phyloP scores from a whole-genome alignment of 805 yeast species.

The Limtongozyma cylindracea region DNA sequence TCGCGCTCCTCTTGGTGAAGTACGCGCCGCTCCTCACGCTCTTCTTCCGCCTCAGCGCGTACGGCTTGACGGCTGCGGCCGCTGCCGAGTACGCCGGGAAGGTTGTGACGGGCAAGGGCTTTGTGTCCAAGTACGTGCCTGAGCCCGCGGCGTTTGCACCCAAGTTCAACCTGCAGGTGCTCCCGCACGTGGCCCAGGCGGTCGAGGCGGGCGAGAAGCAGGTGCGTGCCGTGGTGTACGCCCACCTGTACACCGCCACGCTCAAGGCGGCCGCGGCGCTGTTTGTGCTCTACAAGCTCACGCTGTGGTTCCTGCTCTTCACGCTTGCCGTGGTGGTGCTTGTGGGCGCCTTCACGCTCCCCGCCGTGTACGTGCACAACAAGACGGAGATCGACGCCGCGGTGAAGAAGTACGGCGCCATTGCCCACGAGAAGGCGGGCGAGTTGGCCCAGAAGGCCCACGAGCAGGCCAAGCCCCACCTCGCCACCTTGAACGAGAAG shows the following conservation, averaged over 20 bases:
- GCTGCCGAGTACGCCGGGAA: conserved; percentile 58
- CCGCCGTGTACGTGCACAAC: conserved; percentile 48
- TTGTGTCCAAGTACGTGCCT: conserved; percentile 56
- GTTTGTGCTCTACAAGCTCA: conserved; percentile 43
- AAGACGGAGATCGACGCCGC: conserved; percentile 55
- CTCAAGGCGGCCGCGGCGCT: conserved; percentile 43
- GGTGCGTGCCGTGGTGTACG: conserved; percentile 29
- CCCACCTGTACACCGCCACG: conserved; percentile 50
- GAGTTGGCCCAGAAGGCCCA: conserved; percentile 14
- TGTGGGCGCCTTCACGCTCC: conserved; percentile 44
- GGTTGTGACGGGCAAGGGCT: conserved; percentile 50
- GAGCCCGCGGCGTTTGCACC: conserved; percentile 13
- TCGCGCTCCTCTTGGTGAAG: conserved; percentile 29
- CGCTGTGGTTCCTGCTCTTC: conserved; percentile 55
- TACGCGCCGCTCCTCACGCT: conserved; percentile 31
- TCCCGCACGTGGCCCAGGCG: conserved; percentile 16
- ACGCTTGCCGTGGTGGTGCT: conserved; percentile 31
- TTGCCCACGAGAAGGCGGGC: conserved; percentile 23
- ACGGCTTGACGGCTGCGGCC: conserved; percentile 37
- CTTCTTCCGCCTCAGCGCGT: conserved; percentile 30
- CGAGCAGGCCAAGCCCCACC: conserved; percentile 24
- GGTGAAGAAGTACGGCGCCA: conserved; percentile 14
- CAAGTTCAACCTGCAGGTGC: conserved; percentile 10
- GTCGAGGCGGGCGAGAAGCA: conserved; percentile 25
- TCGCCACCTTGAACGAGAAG: conserved; percentile 28